phyloP scores from a whole-genome alignment of 148 eudicot species.

The Drosera capensis region DNA sequence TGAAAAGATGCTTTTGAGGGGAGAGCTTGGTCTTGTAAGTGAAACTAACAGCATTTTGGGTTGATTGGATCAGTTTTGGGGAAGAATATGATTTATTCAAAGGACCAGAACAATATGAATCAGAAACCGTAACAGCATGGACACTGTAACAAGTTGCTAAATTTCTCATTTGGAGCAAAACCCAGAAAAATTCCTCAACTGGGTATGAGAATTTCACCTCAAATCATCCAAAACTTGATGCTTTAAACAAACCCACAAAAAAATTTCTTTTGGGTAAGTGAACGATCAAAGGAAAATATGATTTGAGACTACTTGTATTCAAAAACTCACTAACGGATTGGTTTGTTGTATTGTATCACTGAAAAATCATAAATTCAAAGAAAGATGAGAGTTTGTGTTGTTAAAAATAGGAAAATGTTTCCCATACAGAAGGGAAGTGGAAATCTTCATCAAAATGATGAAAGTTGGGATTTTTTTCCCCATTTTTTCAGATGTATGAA shows the following conservation, averaged over 20 bases:
- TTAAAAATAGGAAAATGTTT: no score
- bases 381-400: no score
- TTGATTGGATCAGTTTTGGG: constrained; percentile 30
- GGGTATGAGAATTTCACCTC: neutral
- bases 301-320: neutral
- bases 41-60: constrained; percentile 30
- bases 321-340: neutral
- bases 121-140: constrained; percentile 63
- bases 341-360: neutral
- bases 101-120: constrained; percentile 66
- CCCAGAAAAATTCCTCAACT: neutral
- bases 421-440: no score
- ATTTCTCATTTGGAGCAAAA: no score
- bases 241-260: neutral
- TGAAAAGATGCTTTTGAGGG: constrained; percentile 18
- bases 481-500: no score
- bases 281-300: neutral
- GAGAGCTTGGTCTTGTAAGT: constrained; percentile 36
- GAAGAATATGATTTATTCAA: constrained; percentile 17
- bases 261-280: neutral
- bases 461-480: no score
- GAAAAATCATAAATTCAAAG: no score
- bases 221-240: neutral
- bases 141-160: no score
- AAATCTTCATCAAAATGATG: no score